Percentiles rank a stretch among this genome's conserved stretches.
phyloP scores from a whole-genome alignment of 2,329 filamentous ascomycete species.

The Byssochlamys sp. region DNA sequence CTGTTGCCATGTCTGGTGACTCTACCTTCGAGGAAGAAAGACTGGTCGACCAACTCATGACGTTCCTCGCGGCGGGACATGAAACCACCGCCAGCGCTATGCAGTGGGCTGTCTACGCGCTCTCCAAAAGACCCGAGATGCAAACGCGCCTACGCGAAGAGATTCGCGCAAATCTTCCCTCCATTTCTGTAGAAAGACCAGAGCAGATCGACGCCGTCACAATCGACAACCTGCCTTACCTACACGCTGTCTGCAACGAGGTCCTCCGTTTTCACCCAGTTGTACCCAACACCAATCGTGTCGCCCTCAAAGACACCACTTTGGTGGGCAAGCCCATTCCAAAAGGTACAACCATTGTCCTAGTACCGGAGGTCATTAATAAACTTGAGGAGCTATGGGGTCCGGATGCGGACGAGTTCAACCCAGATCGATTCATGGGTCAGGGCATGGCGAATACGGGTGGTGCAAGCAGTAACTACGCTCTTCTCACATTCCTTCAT shows the following conservation, averaged over 20 bases:
- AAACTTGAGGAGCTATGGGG: conserved; percentile 61
- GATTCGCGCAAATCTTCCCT: conserved; percentile 13
- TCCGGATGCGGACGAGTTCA: conserved; percentile 58
- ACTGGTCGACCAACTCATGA: too few species aligned
- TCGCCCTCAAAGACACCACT: conserved; percentile 54
- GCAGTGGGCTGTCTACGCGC: conserved; percentile 16
- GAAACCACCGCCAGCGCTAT: conserved; percentile 20
- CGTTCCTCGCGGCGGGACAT: conserved; percentile 4
- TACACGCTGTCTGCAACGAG: conserved; percentile 67
- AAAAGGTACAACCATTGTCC: conserved; percentile 56
- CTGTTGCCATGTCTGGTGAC: too few species aligned
- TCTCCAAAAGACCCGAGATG: conserved; percentile 14
- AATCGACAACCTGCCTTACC: conserved; percentile 58
- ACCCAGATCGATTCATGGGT: conserved; percentile 62
- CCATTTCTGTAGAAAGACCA: background rate
- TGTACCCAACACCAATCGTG: conserved; percentile 58
- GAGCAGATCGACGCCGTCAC: background rate
- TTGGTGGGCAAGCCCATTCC: conserved; percentile 56
- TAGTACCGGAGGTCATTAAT: conserved; percentile 60
- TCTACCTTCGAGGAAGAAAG: too few species aligned
- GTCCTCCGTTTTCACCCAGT: conserved; percentile 60
- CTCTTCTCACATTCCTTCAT: conserved; percentile 67
- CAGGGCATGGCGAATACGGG: conserved; percentile 46
- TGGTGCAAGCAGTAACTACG: conserved; percentile 63
- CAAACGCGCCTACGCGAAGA: conserved; percentile 16